Base-by-base conservation (phyloP, 2,329 filamentous ascomycete genomes). In the Botrytis deweyae region DNA sequence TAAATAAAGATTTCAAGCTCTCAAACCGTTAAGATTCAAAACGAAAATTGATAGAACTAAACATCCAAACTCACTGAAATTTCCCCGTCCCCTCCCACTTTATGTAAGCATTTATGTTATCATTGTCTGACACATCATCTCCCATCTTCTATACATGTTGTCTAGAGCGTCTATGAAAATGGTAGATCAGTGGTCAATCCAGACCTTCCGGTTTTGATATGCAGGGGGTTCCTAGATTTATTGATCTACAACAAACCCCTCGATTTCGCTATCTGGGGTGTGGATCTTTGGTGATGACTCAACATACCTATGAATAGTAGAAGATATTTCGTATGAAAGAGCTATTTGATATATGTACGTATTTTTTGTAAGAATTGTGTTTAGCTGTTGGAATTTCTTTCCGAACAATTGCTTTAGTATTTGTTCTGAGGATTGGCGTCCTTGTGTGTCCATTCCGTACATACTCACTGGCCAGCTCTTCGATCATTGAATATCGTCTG, bases 261-360 rank as follows among this genome's bases (percentile, higher is more conserved):
- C n/a, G 25, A 55, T 29, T 55, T 29, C n/a, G n/a, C 4, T 55
- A 29, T 55, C 52, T 40, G 36, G 12, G 36, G 8, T 25, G 59
- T 62, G 36, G 14, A 62, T 62, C 36, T 3, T 22, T 0, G 22
- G 6, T 36, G 59, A 40, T 40, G 59, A 62, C 59, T 62, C 59
- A 40, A 55, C 18, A 29, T 18, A 29, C 29, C 29, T 29, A 1
- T 5, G 18, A 14, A 29, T 29, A 55, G 2, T 55, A 14, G 14
- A 55, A 16, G 12, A 29, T 4, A 55, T 55, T 29, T 16, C 25
- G 4, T 40, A 4, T n/a, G 38, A n/a, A 38, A n/a, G 33, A 4
- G 8, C 3, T 4, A 12, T 14, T 40, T 22, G 36, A n/a, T 4
- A 18, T n/a, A n/a, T 6, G 4, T n/a, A 16, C 2, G 4, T n/a